A percentile compares a stretch with the other conserved stretches of the same genome.
Evolutionary conservation across 2,329 filamentous ascomycete species (phyloP).

Genomic region (Botryotinia convoluta): DNA sequence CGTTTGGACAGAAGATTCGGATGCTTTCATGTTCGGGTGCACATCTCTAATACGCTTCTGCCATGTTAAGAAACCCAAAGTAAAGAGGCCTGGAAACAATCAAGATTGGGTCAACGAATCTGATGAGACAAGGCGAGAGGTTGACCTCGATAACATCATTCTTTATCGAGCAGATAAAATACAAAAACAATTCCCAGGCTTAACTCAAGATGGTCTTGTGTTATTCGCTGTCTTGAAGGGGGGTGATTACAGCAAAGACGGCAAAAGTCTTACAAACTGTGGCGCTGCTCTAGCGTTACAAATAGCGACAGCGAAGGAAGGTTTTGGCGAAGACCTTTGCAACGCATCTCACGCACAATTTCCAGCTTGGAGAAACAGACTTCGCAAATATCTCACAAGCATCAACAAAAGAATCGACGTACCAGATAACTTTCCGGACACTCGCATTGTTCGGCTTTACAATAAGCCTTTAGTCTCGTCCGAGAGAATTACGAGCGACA

Average conservation of each 20-base stretch:
- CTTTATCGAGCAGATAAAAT: conserved; percentile 66
- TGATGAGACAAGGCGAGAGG: conserved; percentile 61
- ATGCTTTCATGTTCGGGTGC: conserved; percentile 94
- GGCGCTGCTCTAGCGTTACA: conserved; percentile 83
- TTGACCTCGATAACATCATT: conserved; percentile 62
- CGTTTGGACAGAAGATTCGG: conserved; percentile 90
- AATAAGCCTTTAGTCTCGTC: background rate
- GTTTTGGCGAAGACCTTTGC: conserved; percentile 60
- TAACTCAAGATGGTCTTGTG: conserved; percentile 84
- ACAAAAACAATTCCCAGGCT: conserved; percentile 45
- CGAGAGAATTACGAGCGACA: background rate
- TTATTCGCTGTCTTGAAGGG: conserved; percentile 89
- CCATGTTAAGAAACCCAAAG: conserved; percentile 45
- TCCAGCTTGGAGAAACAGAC: background rate
- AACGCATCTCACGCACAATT: background rate
- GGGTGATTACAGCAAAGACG: conserved; percentile 81
- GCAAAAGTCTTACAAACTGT: conserved; percentile 70
- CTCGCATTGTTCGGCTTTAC: background rate
- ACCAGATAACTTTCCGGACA: background rate
- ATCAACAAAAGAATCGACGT: background rate
- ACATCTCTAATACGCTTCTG: conserved; percentile 73
- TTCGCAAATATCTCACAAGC: conserved; percentile 3
- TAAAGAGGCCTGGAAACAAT: background rate
- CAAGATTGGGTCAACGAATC: conserved; percentile 51
- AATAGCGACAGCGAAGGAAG: conserved; percentile 66